Conservation (phyloP, 306 rosid species). For the Sindora glabra region DNA sequence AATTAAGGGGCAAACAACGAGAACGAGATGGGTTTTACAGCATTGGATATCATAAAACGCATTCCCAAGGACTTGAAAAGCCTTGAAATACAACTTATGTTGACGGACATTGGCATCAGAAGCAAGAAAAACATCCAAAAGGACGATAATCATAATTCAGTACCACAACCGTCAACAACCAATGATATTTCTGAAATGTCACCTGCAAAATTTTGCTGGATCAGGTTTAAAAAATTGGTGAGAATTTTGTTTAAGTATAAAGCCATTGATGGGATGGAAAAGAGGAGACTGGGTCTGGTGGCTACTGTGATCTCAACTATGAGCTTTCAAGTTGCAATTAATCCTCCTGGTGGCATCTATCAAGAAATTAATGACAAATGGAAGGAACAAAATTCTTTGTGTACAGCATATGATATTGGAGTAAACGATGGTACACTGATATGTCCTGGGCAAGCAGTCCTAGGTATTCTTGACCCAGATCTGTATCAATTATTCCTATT, state of each 20-base stretch:
- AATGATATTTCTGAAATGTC: too few relatives aligned
- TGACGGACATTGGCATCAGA: not conserved
- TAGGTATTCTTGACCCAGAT: too few relatives aligned
- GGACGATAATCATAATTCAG: too few relatives aligned
- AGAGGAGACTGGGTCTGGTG: not conserved
- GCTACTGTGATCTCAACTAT: not conserved
- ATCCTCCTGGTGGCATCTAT: not conserved
- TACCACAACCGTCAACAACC: too few relatives aligned
- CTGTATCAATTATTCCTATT: too few relatives aligned
- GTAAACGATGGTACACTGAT: too few relatives aligned
- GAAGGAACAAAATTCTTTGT: too few relatives aligned
- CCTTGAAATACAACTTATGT: not conserved
- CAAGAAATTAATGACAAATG: too few relatives aligned
- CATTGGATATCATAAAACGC: not conserved
- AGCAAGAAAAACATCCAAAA: not conserved
- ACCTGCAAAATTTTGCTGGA: not conserved
- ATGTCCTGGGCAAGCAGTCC: too few relatives aligned
- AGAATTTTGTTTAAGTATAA: not conserved
- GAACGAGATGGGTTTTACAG: not conserved
- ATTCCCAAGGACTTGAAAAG: not conserved
- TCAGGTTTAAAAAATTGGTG: not conserved
- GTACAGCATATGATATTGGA: too few relatives aligned
- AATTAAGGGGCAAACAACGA: too few relatives aligned
- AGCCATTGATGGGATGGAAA: not conserved
- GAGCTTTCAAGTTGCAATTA: not conserved